Base-by-base conservation (phyloP, 1,139 yeast genomes). In the Yamadazyma songkhlaensis region DNA sequence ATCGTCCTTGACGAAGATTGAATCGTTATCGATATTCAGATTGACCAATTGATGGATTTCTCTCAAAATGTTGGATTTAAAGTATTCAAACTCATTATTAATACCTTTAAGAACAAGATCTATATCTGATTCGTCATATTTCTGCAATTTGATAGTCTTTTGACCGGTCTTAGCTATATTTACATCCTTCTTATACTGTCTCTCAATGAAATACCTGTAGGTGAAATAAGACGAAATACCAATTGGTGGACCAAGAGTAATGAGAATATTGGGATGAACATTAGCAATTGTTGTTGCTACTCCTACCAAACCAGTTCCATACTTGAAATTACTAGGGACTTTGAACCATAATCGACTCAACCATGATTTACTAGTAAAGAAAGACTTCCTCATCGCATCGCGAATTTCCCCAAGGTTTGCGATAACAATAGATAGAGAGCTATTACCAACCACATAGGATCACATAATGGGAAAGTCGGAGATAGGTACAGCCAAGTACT, bases 401-500 rank as follows among this genome's bases (percentile, higher is more conserved):
- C 27, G 27, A 25, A 12, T 12, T 25, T 25, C 27, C 27, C 27
- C 27, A 25, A 17, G 6, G 20, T 17, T 17, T 17, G 20, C n/a
- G n/a, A n/a, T n/a, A n/a, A n/a, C n/a, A n/a, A n/a, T n/a, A n/a
- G n/a, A n/a, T n/a, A n/a, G n/a, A n/a, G n/a, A n/a, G n/a, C n/a
- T n/a, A n/a, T n/a, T n/a, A n/a, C n/a, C n/a, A n/a, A n/a, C n/a
- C n/a, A n/a, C n/a, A n/a, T n/a, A n/a, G n/a, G n/a, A n/a, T n/a
- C 20, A 17, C 20, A 32, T 4, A 14, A 53, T 53, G 62, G 64
- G 53, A 37, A 46, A 42, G 41, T 88, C 94, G 32, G 94, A 85
- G 47, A 61, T 76, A 30, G 95, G 95, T 5, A 76, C 89, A 2
- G 95, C 96, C n/a, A 87, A 85, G 56, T 81, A 79, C 56, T 67